Base-by-base conservation (phyloP, 2,329 filamentous ascomycete species). In the Diaporthe ilicicola region DNA sequence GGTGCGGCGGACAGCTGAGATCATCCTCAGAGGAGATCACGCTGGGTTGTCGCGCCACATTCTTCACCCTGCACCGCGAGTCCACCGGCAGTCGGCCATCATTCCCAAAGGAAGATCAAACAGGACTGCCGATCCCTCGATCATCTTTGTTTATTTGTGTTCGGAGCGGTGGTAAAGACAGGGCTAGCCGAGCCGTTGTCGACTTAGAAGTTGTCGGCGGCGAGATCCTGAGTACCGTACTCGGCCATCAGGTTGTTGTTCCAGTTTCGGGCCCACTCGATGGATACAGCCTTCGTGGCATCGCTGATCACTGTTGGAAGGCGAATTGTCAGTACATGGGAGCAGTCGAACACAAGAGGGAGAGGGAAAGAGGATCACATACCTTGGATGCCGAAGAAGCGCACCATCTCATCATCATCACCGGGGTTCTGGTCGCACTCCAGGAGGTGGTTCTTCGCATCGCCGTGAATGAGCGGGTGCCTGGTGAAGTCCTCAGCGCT, bases 261-360 rank as follows among this genome's bases (percentile, higher is more conserved):
- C 59, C 59, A 62, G 13, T 34, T 48, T 12, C 59, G 42, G 3
- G 42, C 59, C 59, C 59, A 62, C 42, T 62, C 59, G 42, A 62
- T 48, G 4, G 59, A 48, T 9, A 62, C 27, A 24, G n/a, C 27
- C 59, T 48, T 62, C 59, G 22, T 62, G 3, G 32, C n/a, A 7
- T 62, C 59, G 59, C 59, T 62, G 59, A 62, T 34, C 59, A 62
- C 59, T 62, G 29, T 24, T 48, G 27, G 12, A 6, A 34, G 19
- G 48, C 9, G 19, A n/a, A 22, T 19, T 19, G 59, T 62, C 27
- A 62, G 59, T 34, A 62, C 5, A 2, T 29, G 2, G 12, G 6
- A 39, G 2, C 15, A 10, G 27, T 2, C 13, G n/a, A 9, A 27
- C 29, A 22, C 27, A n/a, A 34, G 27, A 39, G 39, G 19, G 27